phyloP scores from a whole-genome alignment of 495 filamentous ascomycete species.

The Geopyxis carbonaria region DNA sequence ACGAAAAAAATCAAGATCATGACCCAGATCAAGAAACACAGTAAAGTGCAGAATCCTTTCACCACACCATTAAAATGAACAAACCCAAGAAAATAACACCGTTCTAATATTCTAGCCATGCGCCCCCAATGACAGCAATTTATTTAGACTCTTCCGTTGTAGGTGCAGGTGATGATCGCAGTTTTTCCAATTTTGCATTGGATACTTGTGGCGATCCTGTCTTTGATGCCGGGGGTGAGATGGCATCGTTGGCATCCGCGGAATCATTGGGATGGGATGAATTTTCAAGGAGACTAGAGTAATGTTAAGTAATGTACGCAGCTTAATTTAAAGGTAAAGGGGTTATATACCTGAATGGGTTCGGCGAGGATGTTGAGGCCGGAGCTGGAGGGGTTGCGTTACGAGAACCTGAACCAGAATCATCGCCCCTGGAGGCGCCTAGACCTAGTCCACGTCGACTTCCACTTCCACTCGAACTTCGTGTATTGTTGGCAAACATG shows the following conservation, averaged over 20 bases:
- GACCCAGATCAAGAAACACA: conserved; percentile 11
- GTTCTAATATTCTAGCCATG: conserved; percentile 11
- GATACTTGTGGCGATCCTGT: conserved; percentile 40
- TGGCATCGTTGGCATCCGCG: conserved; percentile 30
- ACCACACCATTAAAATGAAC: conserved; percentile 15
- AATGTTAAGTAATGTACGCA: conserved; percentile 10
- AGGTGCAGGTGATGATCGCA: conserved; percentile 17
- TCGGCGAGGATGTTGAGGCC: conserved; percentile 51
- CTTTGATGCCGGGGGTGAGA: conserved; percentile 44
- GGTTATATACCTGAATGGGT: conserved; percentile 70
- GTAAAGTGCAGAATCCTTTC: conserved; percentile 9
- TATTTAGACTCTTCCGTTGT: conserved; percentile 13
- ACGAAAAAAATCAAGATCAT: conserved; percentile 12
- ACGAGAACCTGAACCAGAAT: conserved; percentile 67
- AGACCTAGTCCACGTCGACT: conserved; percentile 59
- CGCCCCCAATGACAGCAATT: conserved; percentile 13
- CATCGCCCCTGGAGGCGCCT: conserved; percentile 49
- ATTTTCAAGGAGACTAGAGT: conserved; percentile 20
- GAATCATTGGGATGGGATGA: conserved; percentile 29
- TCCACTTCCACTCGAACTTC: conserved; percentile 53
- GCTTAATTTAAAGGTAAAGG: neutral
- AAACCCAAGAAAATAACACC: conserved; percentile 17
- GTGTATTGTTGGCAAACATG: conserved; percentile 28
- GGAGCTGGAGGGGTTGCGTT: conserved; percentile 68
- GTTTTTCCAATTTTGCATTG: conserved; percentile 37